Percentiles rank a stretch among this genome's conserved stretches.
Conservation (phyloP, 257 asterid species). For the Scutellaria minor region DNA sequence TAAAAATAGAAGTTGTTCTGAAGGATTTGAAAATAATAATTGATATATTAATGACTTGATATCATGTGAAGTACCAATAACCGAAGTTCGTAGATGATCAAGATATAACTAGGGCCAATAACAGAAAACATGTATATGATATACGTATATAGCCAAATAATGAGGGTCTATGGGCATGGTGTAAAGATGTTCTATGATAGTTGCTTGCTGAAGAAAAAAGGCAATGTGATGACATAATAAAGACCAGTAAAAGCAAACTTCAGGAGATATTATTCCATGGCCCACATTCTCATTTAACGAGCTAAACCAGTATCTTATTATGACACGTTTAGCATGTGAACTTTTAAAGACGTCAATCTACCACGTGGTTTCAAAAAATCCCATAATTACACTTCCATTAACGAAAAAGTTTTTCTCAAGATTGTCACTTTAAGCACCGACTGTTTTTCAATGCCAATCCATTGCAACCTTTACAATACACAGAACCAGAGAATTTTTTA, state of each 20-base stretch:
- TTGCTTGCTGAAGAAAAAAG: too few species aligned
- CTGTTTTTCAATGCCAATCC: background rate
- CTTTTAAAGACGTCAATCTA: background rate
- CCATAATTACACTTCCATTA: background rate
- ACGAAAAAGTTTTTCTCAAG: constrained; percentile 7
- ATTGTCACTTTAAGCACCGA: background rate
- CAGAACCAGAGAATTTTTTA: background rate
- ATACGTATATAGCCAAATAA: too few species aligned
- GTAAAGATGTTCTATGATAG: too few species aligned
- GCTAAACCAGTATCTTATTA: background rate
- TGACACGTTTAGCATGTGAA: background rate
- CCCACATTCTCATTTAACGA: background rate
- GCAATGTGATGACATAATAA: too few species aligned
- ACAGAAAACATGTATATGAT: background rate
- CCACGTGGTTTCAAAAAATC: background rate
- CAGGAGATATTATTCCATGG: background rate
- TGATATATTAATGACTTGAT: background rate
- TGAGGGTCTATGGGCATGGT: too few species aligned
- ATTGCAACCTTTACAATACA: background rate
- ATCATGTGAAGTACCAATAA: background rate
- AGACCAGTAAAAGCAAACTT: constrained; percentile 11
- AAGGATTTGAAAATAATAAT: constrained; percentile 1
- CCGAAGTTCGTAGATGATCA: background rate
- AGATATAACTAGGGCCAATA: background rate
- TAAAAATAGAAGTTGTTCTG: background rate